Evolutionary conservation across 345 rosid genomes (phyloP).

Genomic region (Salix brachista): DNA sequence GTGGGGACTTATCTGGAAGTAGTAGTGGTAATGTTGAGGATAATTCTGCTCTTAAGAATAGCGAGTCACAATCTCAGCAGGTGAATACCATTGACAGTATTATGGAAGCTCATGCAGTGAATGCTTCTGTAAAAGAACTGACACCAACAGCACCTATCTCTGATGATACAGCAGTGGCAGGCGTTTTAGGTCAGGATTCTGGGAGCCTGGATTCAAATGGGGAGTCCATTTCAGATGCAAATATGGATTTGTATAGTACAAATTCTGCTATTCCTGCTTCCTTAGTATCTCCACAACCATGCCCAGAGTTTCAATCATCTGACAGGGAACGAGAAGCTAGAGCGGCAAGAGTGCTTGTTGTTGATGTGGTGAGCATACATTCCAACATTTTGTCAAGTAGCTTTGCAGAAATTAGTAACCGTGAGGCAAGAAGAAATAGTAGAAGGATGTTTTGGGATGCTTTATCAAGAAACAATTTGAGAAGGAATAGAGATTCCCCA

Average conservation of each 20-base stretch:
- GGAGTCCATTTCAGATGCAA: background rate
- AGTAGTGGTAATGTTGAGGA: background rate
- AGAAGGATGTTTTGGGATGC: slow-evolving; percentile 23
- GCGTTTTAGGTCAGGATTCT: background rate
- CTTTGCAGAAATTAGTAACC: slow-evolving; percentile 15
- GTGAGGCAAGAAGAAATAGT: slow-evolving; percentile 16
- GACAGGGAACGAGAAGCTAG: slow-evolving; percentile 3
- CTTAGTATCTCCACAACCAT: slow-evolving; percentile 1
- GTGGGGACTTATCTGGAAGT: slow-evolving; percentile 4
- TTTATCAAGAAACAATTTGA: slow-evolving; percentile 20
- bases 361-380: slow-evolving; percentile 22
- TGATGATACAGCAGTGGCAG: background rate
- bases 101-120: background rate
- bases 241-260: background rate
- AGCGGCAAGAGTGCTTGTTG: slow-evolving; percentile 15
- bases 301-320: slow-evolving; percentile 2
- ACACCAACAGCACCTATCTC: background rate
- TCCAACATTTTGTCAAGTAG: slow-evolving; percentile 13
- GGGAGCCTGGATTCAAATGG: background rate
- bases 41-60: background rate
- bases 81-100: background rate
- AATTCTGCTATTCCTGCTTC: slow-evolving; percentile 2
- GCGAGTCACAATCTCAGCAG: background rate
- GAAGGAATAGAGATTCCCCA: slow-evolving; percentile 10
- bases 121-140: background rate